phyloP scores from a whole-genome alignment of 139 green algal species.

The Chlorella sorokiniana region DNA sequence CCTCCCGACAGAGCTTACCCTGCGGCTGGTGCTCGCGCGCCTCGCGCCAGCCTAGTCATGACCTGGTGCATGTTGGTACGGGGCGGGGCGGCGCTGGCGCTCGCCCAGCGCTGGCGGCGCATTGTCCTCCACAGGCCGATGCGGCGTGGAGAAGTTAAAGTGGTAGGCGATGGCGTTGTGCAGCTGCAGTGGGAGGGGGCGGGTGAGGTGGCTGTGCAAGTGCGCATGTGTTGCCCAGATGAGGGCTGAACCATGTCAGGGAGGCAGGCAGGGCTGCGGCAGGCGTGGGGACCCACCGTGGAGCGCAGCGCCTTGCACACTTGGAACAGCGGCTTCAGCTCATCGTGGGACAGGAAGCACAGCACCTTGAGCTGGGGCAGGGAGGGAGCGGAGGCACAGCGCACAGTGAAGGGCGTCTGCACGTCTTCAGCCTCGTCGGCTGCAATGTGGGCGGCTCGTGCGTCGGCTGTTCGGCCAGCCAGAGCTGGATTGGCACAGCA shows the following conservation, averaged over 20 bases:
- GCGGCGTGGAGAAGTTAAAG: constrained; percentile 50
- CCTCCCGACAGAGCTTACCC: neutral
- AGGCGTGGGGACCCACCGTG: constrained; percentile 24
- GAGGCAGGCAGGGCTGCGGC: neutral
- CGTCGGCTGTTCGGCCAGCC: too few species aligned
- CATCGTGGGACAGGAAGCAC: constrained; percentile 51
- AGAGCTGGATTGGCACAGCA: neutral
- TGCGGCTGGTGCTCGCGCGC: neutral
- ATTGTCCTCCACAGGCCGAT: constrained; percentile 10
- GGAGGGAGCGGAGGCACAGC: neutral
- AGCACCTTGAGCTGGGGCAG: constrained; percentile 53
- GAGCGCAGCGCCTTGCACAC: constrained; percentile 44
- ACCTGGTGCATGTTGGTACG: constrained; percentile 30
- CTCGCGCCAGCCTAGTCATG: constrained; percentile 15
- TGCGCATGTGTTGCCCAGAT: neutral
- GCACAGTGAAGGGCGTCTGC: neutral
- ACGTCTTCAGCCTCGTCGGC: too few species aligned
- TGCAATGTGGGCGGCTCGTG: too few species aligned
- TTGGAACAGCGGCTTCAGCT: constrained; percentile 52
- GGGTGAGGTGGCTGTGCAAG: neutral
- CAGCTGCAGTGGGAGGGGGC: constrained; percentile 2
- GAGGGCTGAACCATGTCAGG: too few species aligned
- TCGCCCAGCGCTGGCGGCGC: constrained; percentile 24
- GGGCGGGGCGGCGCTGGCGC: constrained; percentile 2
- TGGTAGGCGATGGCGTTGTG: constrained; percentile 44